phyloP scores from a whole-genome alignment of 352 stramenopile genomes.

The Phytophthora parvispora region DNA sequence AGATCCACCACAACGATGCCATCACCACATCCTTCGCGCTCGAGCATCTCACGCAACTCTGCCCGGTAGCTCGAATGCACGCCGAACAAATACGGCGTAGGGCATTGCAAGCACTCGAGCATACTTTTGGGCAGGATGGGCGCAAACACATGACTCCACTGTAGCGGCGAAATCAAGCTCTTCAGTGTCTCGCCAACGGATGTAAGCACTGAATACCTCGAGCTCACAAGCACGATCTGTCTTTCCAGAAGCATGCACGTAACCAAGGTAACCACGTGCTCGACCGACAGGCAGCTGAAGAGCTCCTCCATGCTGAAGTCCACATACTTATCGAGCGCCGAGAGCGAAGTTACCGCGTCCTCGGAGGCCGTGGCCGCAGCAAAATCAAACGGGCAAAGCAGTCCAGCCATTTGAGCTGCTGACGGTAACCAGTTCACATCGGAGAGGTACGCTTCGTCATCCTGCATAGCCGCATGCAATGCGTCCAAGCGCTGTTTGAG shows the following conservation, averaged over 20 bases:
- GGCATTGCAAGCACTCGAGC: constrained; percentile 87
- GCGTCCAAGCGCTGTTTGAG: constrained; percentile 77
- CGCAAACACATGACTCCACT: constrained; percentile 91
- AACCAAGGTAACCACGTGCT: constrained; percentile 75
- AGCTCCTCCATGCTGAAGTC: constrained; percentile 89
- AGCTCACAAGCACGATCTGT: constrained; percentile 85
- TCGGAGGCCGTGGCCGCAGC: constrained; percentile 28
- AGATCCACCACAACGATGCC: constrained; percentile 82
- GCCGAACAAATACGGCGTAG: constrained; percentile 90
- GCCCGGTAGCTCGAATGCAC: constrained; percentile 77
- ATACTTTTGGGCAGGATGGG: constrained; percentile 85
- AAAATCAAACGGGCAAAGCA: constrained; percentile 82
- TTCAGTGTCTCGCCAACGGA: constrained; percentile 84
- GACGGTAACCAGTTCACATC: constrained; percentile 71
- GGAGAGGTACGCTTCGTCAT: constrained; percentile 64
- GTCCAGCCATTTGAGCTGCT: constrained; percentile 58
- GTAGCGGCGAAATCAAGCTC: constrained; percentile 76
- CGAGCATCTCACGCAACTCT: constrained; percentile 80
- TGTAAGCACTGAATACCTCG: constrained; percentile 83
- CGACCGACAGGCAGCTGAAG: constrained; percentile 81
- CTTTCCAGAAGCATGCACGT: constrained; percentile 82
- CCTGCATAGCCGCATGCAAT: constrained; percentile 67
- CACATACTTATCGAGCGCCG: constrained; percentile 66
- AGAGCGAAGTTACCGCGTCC: constrained; percentile 44
- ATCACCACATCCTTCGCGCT: constrained; percentile 76